Evolutionary conservation across 306 rosid genomes (phyloP).

Genomic region (Medicago truncatula): DNA sequence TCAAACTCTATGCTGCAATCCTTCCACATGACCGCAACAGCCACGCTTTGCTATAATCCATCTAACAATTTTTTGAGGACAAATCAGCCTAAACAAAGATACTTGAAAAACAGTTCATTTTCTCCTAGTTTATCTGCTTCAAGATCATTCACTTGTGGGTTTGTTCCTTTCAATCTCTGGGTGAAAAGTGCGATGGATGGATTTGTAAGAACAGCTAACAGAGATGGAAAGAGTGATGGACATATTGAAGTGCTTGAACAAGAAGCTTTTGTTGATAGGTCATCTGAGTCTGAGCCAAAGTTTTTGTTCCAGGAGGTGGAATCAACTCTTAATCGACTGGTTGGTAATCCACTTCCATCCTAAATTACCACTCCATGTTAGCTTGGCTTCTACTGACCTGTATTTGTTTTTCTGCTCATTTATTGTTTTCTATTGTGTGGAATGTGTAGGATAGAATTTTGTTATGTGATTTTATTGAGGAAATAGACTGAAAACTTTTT

Average conservation of each 20-base stretch:
- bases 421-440: not conserved
- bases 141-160: conserved; percentile 41
- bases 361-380: not conserved
- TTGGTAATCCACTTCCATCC: conserved; percentile 10
- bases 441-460: not conserved
- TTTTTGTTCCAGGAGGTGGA: conserved; percentile 44
- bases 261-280: conserved; percentile 53
- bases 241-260: conserved; percentile 53
- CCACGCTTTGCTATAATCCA: conserved; percentile 31
- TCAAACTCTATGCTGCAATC: conserved; percentile 14
- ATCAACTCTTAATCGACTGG: conserved; percentile 55
- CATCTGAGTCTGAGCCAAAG: conserved; percentile 41
- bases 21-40: conserved; percentile 16
- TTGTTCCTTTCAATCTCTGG: conserved; percentile 30
- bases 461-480: not conserved
- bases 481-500: not conserved
- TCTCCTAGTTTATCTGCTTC: conserved; percentile 26
- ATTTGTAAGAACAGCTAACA: conserved; percentile 31
- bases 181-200: conserved; percentile 46
- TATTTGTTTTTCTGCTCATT: not conserved
- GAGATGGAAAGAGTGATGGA: conserved; percentile 47
- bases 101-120: conserved; percentile 37
- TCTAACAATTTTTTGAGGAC: conserved; percentile 23
- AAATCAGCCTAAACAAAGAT: conserved; percentile 21
- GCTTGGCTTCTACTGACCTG: not conserved